phyloP scores from a whole-genome alignment of 2,329 filamentous ascomycete species.

The Diplodia intermedia region DNA sequence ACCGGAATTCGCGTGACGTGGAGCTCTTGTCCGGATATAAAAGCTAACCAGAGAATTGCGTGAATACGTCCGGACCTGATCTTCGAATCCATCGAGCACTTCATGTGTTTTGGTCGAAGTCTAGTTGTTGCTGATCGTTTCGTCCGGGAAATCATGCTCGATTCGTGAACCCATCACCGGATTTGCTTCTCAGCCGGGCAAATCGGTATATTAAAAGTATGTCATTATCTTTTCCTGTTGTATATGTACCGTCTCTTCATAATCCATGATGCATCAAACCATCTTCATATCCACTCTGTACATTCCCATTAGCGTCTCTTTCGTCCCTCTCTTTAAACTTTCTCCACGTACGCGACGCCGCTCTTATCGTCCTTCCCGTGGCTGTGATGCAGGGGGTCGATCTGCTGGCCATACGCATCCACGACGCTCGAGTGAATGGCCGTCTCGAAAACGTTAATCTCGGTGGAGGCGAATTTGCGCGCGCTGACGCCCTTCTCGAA shows the following conservation, averaged over 20 bases:
- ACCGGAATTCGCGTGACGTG: not conserved
- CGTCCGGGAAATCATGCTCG: not conserved
- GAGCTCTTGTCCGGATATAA: not conserved
- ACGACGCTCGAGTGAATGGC: constrained; percentile 41
- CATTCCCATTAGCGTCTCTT: not conserved
- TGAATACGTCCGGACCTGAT: not conserved
- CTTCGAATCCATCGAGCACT: not conserved
- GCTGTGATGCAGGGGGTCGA: constrained; percentile 17
- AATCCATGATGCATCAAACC: not conserved
- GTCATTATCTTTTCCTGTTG: not conserved
- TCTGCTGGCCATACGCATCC: constrained; percentile 40
- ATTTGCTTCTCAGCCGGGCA: not conserved
- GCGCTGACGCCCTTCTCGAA: constrained; percentile 77
- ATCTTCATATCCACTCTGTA: not conserved
- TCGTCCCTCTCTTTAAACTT: not conserved
- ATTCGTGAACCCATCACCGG: not conserved
- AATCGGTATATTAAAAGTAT: constrained; percentile 11
- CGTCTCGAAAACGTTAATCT: constrained; percentile 61
- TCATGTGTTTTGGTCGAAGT: not conserved
- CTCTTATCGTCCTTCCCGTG: constrained; percentile 3
- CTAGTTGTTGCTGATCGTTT: not conserved
- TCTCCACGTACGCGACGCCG: constrained; percentile 11
- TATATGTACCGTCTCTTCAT: constrained; percentile 10
- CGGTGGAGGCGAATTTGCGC: constrained; percentile 70
- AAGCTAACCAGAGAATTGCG: not conserved